Percentiles rank a stretch among this genome's conserved stretches.
These are phyloP conservation scores for Botrytis tulipae DNA, from an alignment of 2,329 filamentous ascomycete species.

Conservation along the genomic window DNA sequence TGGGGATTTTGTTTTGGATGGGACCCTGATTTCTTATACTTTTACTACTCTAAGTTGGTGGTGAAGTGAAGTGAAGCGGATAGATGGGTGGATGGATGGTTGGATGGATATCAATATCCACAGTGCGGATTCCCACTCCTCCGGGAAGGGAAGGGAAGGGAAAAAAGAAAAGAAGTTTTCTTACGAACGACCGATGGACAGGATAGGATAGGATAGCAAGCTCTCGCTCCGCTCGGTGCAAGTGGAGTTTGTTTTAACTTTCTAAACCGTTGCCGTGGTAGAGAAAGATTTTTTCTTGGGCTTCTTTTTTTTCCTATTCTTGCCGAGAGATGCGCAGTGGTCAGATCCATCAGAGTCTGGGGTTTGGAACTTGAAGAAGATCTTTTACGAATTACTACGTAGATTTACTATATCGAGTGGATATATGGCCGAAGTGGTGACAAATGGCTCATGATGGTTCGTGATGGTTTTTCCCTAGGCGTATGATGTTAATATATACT, in stretches of 20 bases:
- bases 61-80: background rate
- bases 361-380: conserved; percentile 5
- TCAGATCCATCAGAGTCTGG: conserved; percentile 8
- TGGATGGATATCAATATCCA: background rate
- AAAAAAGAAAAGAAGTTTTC: conserved; percentile 11
- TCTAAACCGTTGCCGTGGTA: conserved; percentile 13
- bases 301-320: background rate
- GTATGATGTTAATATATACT: background rate
- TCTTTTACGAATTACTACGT: background rate
- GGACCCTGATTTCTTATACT: background rate
- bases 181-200: background rate
- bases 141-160: background rate
- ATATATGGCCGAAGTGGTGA: conserved; percentile 14
- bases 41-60: background rate
- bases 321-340: background rate
- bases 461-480: background rate
- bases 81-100: background rate
- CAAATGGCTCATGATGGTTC: conserved; percentile 12
- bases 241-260: conserved; percentile 1
- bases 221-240: background rate
- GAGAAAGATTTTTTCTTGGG: background rate
- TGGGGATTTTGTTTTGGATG: background rate
- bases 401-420: background rate
- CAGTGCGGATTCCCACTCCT: background rate
- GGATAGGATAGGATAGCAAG: background rate